These are phyloP conservation scores for Diplocarpon rosae DNA, from an alignment of 2,329 filamentous ascomycete species.

Conservation along the genomic window DNA sequence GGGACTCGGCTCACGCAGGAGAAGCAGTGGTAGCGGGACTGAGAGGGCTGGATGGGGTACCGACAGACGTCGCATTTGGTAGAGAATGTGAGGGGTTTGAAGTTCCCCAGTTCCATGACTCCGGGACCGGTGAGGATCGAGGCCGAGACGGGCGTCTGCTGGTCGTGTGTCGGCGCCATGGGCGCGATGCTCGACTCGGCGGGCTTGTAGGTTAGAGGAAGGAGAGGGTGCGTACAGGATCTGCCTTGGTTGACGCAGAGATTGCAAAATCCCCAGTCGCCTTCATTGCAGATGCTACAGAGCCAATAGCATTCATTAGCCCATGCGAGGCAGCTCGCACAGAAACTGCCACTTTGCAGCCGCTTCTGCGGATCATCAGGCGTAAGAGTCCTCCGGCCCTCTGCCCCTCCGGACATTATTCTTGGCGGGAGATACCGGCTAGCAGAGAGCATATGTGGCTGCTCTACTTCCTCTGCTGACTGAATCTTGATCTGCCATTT, in stretches of 20 bases:
- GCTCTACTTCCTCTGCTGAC: constrained; percentile 29
- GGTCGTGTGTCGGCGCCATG: constrained; percentile 32
- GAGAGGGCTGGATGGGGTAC: constrained; percentile 56
- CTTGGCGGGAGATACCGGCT: constrained; percentile 45
- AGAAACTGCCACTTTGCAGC: constrained; percentile 74
- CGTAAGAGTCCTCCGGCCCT: constrained; percentile 47
- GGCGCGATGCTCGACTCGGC: constrained; percentile 28
- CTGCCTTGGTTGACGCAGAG: constrained; percentile 72
- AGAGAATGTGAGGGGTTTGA: constrained; percentile 59
- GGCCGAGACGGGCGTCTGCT: constrained; percentile 34
- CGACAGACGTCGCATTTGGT: constrained; percentile 73
- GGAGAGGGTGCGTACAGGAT: constrained; percentile 70
- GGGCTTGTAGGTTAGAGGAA: constrained; percentile 59
- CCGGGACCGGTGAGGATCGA: constrained; percentile 38
- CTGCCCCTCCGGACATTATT: constrained; percentile 38
- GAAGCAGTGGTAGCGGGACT: constrained; percentile 70
- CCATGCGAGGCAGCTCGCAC: constrained; percentile 60
- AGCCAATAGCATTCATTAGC: constrained; percentile 84
- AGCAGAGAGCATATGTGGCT: constrained; percentile 47
- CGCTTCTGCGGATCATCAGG: constrained; percentile 56
- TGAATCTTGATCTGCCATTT: constrained; percentile 49
- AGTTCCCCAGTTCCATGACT: constrained; percentile 37
- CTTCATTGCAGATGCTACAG: constrained; percentile 77
- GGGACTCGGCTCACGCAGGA: constrained; percentile 49
- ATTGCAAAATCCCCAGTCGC: constrained; percentile 92